Base-by-base conservation (phyloP, 495 filamentous ascomycete genomes). In the Choiromyces venosus region DNA sequence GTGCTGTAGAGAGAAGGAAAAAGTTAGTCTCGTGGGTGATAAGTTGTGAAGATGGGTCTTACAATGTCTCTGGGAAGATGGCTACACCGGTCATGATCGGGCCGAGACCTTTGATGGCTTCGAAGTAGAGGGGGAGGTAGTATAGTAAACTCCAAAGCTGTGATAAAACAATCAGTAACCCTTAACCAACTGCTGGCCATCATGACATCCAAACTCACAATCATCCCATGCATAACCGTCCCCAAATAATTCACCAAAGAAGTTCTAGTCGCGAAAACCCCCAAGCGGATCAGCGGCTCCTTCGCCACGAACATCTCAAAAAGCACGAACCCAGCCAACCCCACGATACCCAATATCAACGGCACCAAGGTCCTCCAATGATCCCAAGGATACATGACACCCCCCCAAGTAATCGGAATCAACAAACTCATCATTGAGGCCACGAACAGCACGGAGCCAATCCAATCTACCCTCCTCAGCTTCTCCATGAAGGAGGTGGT, bases 111-210 rank as follows among this genome's bases (percentile, higher is more conserved):
- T 90, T 88, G 39, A 91, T 86, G 10, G 87, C 88, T 76, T 89
- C 85, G 74, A 88, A 91, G 81, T 91, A 93, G 1, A 93, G 81
- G 0, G 90, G 86, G 37, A 91, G 80, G 68, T 90, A 92, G 75
- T 92, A 92, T 2, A 93, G 81, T 0, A 89, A 80, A 19, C 74
- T 78, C 83, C 83, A 86, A 52, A 84, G 81, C 74, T 79, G 25
- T 29, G 9, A 18, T 6, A 38, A 21, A 61, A 61, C 2, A 5
- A 71, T 46, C 18, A 46, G 73, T 67, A 75, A 68, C 25, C 19
- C 37, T n/a, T n/a, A 14, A 0, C 16, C 35, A 39, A 37, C 10
- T 21, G 19, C n/a, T n/a, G 16, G 1, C 37, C 2, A 44, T 67
- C 16, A 19, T 39, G 18, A 39, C 38, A 29, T 16, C 14, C 16